Conservation (phyloP, 1,284 basidiomycete species). For the Irpex sp. region DNA sequence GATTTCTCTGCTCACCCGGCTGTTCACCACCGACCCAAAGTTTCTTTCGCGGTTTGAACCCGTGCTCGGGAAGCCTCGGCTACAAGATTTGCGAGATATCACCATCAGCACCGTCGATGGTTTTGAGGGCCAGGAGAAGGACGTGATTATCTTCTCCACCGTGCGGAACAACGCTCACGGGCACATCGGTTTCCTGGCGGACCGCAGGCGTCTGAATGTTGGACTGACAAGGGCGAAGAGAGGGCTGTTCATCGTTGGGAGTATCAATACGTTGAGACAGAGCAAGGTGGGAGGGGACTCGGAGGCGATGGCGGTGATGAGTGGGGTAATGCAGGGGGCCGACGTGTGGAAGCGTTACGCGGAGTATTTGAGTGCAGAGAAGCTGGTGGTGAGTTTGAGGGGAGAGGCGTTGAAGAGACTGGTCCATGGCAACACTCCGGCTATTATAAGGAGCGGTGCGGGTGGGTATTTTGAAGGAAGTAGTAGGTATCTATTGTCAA, state of each 20-base stretch:
- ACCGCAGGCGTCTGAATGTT: conserved; percentile 83
- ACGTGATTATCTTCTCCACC: conserved; percentile 88
- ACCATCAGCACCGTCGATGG: conserved; percentile 91
- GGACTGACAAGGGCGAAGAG: conserved; percentile 84
- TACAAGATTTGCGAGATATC: conserved; percentile 56
- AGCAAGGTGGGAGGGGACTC: conserved; percentile 33
- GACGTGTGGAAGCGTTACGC: conserved; percentile 62
- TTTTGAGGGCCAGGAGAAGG: conserved; percentile 92
- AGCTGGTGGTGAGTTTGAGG: conserved; percentile 47
- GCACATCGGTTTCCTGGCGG: conserved; percentile 87
- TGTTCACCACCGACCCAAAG: conserved; percentile 52
- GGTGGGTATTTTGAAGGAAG: neutral
- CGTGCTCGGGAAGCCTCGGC: conserved; percentile 44
- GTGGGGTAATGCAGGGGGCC: conserved; percentile 38
- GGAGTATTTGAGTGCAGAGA: conserved; percentile 46
- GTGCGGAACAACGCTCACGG: conserved; percentile 77
- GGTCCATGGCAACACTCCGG: conserved; percentile 39
- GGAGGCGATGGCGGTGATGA: conserved; percentile 11
- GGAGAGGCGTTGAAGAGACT: conserved; percentile 41
- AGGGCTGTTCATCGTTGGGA: conserved; percentile 81
- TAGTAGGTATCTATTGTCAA: neutral
- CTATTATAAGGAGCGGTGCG: neutral
- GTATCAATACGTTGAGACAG: conserved; percentile 61
- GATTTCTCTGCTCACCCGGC: conserved; percentile 63
- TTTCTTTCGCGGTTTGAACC: conserved; percentile 49